Base-by-base conservation (phyloP, 2,329 filamentous ascomycete species). In the Herpotrichia juniperi region DNA sequence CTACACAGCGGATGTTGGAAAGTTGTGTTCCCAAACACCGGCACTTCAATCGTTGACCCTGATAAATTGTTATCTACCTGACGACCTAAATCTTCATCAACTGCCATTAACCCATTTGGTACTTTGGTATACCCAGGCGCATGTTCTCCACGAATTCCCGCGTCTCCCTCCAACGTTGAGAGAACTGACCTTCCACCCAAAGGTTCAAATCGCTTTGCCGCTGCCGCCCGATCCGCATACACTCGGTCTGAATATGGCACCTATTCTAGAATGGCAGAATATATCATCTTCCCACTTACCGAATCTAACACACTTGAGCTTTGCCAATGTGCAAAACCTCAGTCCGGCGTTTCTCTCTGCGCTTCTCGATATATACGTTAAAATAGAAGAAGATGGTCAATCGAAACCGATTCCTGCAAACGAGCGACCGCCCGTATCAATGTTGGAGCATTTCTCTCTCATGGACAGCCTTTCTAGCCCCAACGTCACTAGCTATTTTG, bases 1-100 rank as follows among this genome's bases (percentile, higher is more conserved):
- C n/a, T n/a, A n/a, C n/a, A n/a, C n/a, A n/a, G n/a, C n/a, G n/a
- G n/a, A n/a, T n/a, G n/a, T n/a, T n/a, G n/a, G n/a, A n/a, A n/a
- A n/a, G n/a, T n/a, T n/a, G n/a, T n/a, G n/a, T n/a, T n/a, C n/a
- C 2, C 57, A 54, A 4, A 58, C 61, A 4, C 63, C 64, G 9
- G 55, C 39, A 1, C 58, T 67, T 1, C 47, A 51, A 14, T 49
- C 39, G 14, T 28, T 69, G 1, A 46, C 45, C 2, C 39, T 69
- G 5, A 44, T 32, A 12, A 56, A 57, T 17, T 51, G 55, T 22
- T 17, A 8, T 9, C 21, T 28, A 26, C 24, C 31, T 4, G 17
- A 30, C 17, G 25, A 8, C 25, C n/a, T 44, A 14, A 10, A 21
- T 17, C 24, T 30, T 25, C n/a, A 24, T 28, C 19, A 9, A 4